These are phyloP conservation scores for Pleodorina starrii DNA, from an alignment of 139 green algal species.

Conservation along the genomic window DNA sequence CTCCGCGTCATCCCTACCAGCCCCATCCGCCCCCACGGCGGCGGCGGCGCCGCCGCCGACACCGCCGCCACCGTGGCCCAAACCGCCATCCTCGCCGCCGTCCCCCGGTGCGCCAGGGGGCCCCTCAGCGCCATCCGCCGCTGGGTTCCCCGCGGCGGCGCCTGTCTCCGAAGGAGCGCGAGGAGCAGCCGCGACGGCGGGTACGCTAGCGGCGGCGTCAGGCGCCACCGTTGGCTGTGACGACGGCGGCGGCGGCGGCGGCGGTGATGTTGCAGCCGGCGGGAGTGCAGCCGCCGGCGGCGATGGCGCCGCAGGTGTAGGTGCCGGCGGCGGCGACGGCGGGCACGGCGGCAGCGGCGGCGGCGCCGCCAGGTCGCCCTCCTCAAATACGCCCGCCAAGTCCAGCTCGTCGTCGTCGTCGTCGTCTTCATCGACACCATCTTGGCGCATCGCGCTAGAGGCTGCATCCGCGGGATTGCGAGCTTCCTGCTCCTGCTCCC, in stretches of 20 bases:
- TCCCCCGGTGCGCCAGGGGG: not conserved
- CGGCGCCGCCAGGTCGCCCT: not conserved
- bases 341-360: not conserved
- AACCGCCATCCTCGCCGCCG: not conserved
- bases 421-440: not conserved
- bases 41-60: not conserved
- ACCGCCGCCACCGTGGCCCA: not conserved
- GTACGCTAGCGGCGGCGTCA: not conserved
- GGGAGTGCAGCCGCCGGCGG: not conserved
- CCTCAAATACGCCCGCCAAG: not conserved
- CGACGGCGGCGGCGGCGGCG: not conserved
- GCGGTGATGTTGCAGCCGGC: not conserved
- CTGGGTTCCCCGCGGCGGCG: too few relatives aligned
- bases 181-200: too few relatives aligned
- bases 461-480: too few relatives aligned
- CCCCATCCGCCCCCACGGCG: not conserved
- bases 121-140: not conserved
- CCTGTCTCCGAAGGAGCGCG: too few relatives aligned
- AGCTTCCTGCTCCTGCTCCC: not conserved
- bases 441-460: too few relatives aligned
- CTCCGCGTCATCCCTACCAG: not conserved
- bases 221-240: not conserved
- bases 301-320: not conserved
- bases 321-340: not conserved
- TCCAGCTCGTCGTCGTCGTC: slow-evolving; percentile 33